phyloP scores from a whole-genome alignment of 768 basidiomycete genomes.

The Lanmaoa pseudosensibilis region DNA sequence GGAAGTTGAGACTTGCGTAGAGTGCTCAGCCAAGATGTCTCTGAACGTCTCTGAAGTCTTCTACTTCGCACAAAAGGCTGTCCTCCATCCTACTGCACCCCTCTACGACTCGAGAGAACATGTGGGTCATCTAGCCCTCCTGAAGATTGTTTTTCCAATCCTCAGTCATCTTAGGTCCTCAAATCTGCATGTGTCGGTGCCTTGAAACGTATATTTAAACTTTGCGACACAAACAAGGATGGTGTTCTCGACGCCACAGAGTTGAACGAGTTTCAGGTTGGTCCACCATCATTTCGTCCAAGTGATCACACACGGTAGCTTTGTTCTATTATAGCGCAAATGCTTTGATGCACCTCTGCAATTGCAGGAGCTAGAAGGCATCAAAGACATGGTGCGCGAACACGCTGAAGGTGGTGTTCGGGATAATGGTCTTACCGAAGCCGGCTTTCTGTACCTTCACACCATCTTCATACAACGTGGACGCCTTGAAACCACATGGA shows the following conservation, averaged over 20 bases:
- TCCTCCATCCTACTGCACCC: slow-evolving; percentile 94
- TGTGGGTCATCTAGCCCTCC: slow-evolving; percentile 45
- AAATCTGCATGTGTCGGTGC: slow-evolving; percentile 92
- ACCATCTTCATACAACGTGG: slow-evolving; percentile 97
- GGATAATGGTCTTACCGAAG: slow-evolving; percentile 83
- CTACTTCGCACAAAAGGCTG: slow-evolving; percentile 98
- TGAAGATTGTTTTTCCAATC: slow-evolving; percentile 11
- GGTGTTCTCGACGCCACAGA: slow-evolving; percentile 87
- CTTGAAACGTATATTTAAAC: slow-evolving; percentile 90
- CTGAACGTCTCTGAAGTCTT: slow-evolving; percentile 96
- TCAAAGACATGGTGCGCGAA: slow-evolving; percentile 85
- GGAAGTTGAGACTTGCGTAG: slow-evolving; percentile 99
- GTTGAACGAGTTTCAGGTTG: slow-evolving; percentile 94
- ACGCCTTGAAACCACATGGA: slow-evolving; percentile 96
- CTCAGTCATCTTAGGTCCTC: slow-evolving; percentile 56
- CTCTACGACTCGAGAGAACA: slow-evolving; percentile 96
- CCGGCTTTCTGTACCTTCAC: slow-evolving; percentile 91
- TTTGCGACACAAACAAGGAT: slow-evolving; percentile 94
- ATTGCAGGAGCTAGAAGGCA: slow-evolving; percentile 92
- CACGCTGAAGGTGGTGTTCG: slow-evolving; percentile 74
- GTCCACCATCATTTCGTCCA: background rate
- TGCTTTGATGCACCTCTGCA: slow-evolving; percentile 95
- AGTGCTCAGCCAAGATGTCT: slow-evolving; percentile 89
- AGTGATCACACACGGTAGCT: background rate
- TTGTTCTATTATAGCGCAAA: slow-evolving; percentile 60